These are phyloP conservation scores for Gymnopilus junonius DNA, from an alignment of 768 basidiomycete species.

Conservation along the genomic window DNA sequence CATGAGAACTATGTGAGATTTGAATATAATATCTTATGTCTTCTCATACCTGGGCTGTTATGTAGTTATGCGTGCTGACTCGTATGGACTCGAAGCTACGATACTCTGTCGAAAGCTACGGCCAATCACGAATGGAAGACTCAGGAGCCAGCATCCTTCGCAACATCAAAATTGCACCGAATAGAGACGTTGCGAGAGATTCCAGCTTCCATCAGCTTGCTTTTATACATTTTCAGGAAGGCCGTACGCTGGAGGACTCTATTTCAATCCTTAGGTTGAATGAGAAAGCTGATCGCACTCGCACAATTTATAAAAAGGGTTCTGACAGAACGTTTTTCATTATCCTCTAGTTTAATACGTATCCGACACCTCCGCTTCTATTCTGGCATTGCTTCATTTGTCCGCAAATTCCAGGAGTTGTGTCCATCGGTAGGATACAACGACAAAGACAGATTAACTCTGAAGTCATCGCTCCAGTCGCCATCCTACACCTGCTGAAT, in stretches of 20 bases:
- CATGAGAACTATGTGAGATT: neutral
- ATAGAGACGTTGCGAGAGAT: neutral
- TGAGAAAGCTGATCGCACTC: neutral
- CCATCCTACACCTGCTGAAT: neutral
- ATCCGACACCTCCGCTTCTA: neutral
- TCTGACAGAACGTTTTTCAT: neutral
- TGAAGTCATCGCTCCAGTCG: neutral
- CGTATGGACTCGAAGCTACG: neutral
- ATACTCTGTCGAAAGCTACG: neutral
- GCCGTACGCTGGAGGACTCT: neutral
- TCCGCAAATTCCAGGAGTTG: neutral
- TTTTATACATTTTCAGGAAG: no score
- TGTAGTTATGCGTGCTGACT: neutral
- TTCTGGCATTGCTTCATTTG: no score
- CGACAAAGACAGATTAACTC: neutral
- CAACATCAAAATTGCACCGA: neutral
- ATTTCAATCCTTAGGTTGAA: neutral
- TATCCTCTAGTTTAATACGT: neutral
- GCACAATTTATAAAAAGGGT: neutral
- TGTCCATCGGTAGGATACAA: neutral
- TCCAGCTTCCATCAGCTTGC: no score
- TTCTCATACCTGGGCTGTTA: neutral
- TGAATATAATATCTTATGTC: neutral
- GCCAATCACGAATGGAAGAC: neutral
- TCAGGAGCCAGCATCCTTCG: no score